Evolutionary conservation across 106 monocot genomes (phyloP).

Genomic region (Dactylorhiza incarnata): DNA sequence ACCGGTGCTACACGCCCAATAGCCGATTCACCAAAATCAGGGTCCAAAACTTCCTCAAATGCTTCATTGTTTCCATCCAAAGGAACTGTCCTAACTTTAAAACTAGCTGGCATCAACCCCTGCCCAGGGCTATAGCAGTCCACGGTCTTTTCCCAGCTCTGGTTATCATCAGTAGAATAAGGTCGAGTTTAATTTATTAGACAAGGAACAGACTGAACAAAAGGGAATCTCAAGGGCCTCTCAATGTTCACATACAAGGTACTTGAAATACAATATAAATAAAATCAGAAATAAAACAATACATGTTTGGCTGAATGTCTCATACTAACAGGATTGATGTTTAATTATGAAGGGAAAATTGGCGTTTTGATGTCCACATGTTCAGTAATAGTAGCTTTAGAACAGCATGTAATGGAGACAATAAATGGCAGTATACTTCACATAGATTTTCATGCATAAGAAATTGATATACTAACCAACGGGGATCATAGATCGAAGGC

Average conservation of each 20-base stretch:
- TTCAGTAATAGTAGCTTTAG: neutral
- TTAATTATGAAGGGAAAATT: neutral
- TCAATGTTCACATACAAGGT: neutral
- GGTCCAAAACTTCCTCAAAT: constrained; percentile 85
- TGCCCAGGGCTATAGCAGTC: constrained; percentile 98
- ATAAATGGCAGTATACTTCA: neutral
- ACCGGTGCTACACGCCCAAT: constrained; percentile 94
- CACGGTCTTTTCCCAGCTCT: constrained; percentile 99
- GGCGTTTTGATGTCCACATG: neutral
- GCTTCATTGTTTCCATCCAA: constrained; percentile 80
- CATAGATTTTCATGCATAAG: neutral
- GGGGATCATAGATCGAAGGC: no score
- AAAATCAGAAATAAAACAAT: neutral
- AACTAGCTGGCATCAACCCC: constrained; percentile 97
- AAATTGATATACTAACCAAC: neutral
- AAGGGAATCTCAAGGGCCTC: neutral
- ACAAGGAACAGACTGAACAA: neutral
- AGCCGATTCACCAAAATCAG: constrained; percentile 95
- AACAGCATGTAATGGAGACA: neutral
- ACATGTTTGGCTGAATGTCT: neutral
- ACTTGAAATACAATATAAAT: neutral
- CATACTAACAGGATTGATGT: neutral
- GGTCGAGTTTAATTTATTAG: neutral
- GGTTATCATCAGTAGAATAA: constrained; percentile 4
- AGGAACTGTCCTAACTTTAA: constrained; percentile 75